These are phyloP conservation scores for Teunomyces lycoperdinae DNA, from an alignment of 805 yeast genomes.

Conservation along the genomic window DNA sequence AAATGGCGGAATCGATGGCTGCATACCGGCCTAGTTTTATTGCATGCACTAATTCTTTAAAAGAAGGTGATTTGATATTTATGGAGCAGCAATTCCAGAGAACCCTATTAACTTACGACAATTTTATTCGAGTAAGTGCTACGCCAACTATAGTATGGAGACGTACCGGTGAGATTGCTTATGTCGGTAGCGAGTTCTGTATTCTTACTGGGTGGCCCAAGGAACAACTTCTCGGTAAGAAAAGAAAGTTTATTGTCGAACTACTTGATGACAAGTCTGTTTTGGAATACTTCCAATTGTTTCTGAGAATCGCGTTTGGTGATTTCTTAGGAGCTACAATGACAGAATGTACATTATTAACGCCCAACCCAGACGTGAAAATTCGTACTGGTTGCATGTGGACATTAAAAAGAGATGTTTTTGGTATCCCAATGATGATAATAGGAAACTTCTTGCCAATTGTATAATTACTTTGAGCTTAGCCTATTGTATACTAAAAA, in stretches of 20 bases:
- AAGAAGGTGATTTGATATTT: constrained; percentile 87
- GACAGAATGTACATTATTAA: constrained; percentile 77
- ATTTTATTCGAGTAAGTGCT: constrained; percentile 78
- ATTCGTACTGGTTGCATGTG: constrained; percentile 82
- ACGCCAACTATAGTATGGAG: constrained; percentile 97
- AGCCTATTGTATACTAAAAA: no score
- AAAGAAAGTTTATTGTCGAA: constrained; percentile 73
- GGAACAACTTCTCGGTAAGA: constrained; percentile 58
- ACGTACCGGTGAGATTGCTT: constrained; percentile 91
- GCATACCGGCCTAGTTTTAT: constrained; percentile 89
- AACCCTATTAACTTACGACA: constrained; percentile 83
- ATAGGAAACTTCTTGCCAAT: constrained; percentile 91
- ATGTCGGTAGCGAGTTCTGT: constrained; percentile 92
- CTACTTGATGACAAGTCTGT: constrained; percentile 85
- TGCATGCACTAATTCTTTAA: constrained; percentile 84
- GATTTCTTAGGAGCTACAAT: constrained; percentile 85
- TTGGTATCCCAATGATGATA: constrained; percentile 96
- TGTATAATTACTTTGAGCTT: constrained; percentile 22
- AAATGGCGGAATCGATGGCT: constrained; percentile 86
- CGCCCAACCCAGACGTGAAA: constrained; percentile 50
- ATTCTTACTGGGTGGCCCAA: constrained; percentile 87
- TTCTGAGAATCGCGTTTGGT: constrained; percentile 83
- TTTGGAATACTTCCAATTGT: constrained; percentile 81
- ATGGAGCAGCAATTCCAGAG: constrained; percentile 97
- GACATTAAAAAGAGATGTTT: constrained; percentile 92